These are phyloP conservation scores for Rhodotorula mucilaginosa DNA, from an alignment of 1,284 basidiomycete genomes.

Conservation along the genomic window DNA sequence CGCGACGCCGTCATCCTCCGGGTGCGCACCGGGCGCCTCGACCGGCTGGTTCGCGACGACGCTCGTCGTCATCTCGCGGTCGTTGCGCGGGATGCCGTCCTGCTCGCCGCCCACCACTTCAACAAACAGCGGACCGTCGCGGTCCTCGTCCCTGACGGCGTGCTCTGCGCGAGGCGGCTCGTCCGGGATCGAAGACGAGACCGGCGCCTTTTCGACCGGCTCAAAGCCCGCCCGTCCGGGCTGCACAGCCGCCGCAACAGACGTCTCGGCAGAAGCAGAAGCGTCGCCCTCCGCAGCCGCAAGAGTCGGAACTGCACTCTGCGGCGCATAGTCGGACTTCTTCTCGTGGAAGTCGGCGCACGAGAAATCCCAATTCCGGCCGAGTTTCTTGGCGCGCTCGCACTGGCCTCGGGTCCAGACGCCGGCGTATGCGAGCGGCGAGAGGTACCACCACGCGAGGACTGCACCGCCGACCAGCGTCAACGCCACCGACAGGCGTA, in stretches of 20 bases:
- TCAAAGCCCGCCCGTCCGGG: slow-evolving; percentile 27
- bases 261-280: not conserved
- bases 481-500: slow-evolving; percentile 74
- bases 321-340: slow-evolving; percentile 17
- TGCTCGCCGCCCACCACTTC: not conserved
- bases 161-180: not conserved
- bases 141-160: not conserved
- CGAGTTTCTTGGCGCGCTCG: slow-evolving; percentile 67
- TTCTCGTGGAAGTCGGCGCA: slow-evolving; percentile 59
- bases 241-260: slow-evolving; percentile 12
- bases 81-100: not conserved
- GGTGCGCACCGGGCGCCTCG: not conserved
- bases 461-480: slow-evolving; percentile 66
- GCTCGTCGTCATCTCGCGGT: not conserved
- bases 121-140: slow-evolving; percentile 13
- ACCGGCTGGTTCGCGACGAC: slow-evolving; percentile 17
- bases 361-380: slow-evolving; percentile 93
- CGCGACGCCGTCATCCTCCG: slow-evolving; percentile 23
- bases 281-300: not conserved
- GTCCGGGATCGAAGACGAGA: slow-evolving; percentile 7
- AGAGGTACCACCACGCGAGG: slow-evolving; percentile 75
- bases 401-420: slow-evolving; percentile 84
- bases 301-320: not conserved
- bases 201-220: slow-evolving; percentile 24
- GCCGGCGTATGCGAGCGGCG: slow-evolving; percentile 78